phyloP scores from a whole-genome alignment of 176 grass and related monocot species.

The Zoysia pacifica region DNA sequence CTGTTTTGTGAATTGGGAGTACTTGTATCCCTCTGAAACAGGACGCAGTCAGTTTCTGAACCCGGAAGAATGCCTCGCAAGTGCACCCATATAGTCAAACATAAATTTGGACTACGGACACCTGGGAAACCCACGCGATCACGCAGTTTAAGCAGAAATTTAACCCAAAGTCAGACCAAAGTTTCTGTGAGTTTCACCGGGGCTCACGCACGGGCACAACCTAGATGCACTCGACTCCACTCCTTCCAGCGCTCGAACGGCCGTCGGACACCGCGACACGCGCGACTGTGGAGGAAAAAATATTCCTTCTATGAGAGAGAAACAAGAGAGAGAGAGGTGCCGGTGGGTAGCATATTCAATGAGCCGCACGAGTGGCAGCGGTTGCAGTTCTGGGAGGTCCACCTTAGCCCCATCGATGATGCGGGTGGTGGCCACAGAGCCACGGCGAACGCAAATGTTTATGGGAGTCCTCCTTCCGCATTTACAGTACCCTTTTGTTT shows the following conservation, averaged over 20 bases:
- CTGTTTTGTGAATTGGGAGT: neutral
- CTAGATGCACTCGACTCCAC: slow-evolving; percentile 23
- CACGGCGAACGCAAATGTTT: neutral
- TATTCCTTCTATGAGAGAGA: slow-evolving; percentile 24
- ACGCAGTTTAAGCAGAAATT: neutral
- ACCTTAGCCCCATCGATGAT: slow-evolving; percentile 31
- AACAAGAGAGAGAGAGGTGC: neutral
- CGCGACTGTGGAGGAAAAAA: slow-evolving; percentile 32
- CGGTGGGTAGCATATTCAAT: slow-evolving; percentile 49
- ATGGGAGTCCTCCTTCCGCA: neutral
- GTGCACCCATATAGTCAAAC: neutral
- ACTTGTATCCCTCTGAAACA: no score
- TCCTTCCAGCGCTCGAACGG: neutral
- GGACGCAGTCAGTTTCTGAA: neutral
- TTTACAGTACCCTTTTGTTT: slow-evolving; percentile 6
- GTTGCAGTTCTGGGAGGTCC: slow-evolving; percentile 49
- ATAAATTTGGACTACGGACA: neutral
- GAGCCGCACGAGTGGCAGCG: slow-evolving; percentile 67
- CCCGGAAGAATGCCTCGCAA: neutral
- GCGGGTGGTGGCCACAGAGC: neutral
- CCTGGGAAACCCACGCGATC: neutral
- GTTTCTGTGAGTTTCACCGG: slow-evolving; percentile 6
- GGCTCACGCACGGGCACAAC: neutral
- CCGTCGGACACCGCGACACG: slow-evolving; percentile 18
- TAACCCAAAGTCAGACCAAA: slow-evolving; percentile 28